phyloP scores from a whole-genome alignment of 495 filamentous ascomycete genomes.

The Aspergillus ellipticus region DNA sequence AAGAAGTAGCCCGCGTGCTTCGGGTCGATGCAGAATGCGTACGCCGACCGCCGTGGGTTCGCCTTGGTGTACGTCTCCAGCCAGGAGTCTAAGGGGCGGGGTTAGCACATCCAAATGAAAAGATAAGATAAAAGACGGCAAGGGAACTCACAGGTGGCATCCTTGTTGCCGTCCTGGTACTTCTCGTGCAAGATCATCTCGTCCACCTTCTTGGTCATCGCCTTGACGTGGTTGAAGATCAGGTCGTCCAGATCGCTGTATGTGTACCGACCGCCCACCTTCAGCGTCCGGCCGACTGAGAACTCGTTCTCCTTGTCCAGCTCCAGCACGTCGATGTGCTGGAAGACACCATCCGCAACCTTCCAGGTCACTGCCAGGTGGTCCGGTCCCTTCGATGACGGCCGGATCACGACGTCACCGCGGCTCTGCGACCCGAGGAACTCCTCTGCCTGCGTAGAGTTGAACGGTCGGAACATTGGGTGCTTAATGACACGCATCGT shows the following conservation, averaged over 20 bases:
- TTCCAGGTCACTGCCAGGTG: conserved; percentile 98
- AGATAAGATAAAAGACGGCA: conserved; percentile 6
- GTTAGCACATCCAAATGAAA: conserved; percentile 25
- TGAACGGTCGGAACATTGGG: conserved; percentile 89
- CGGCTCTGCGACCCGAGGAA: conserved; percentile 78
- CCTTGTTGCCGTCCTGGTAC: conserved; percentile 73
- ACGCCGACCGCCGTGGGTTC: conserved; percentile 89
- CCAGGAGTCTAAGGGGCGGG: conserved; percentile 71
- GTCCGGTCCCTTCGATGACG: conserved; percentile 88
- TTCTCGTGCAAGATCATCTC: conserved; percentile 93
- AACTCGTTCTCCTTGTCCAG: conserved; percentile 96
- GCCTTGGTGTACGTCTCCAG: conserved; percentile 91
- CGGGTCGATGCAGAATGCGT: conserved; percentile 89
- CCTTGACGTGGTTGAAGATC: conserved; percentile 94
- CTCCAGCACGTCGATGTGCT: conserved; percentile 96
- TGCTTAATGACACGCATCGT: conserved; percentile 95
- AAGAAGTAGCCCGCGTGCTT: conserved; percentile 92
- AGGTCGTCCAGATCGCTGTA: conserved; percentile 96
- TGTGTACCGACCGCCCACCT: conserved; percentile 78
- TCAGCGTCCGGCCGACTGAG: conserved; percentile 77
- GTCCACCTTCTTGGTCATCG: conserved; percentile 96
- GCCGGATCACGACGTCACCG: conserved; percentile 91
- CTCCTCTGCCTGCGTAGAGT: conserved; percentile 88
- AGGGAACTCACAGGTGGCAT: conserved; percentile 72
- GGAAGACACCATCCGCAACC: conserved; percentile 88